Conservation (phyloP, 352 stramenopile species). For the Proteromonas lacertae region DNA sequence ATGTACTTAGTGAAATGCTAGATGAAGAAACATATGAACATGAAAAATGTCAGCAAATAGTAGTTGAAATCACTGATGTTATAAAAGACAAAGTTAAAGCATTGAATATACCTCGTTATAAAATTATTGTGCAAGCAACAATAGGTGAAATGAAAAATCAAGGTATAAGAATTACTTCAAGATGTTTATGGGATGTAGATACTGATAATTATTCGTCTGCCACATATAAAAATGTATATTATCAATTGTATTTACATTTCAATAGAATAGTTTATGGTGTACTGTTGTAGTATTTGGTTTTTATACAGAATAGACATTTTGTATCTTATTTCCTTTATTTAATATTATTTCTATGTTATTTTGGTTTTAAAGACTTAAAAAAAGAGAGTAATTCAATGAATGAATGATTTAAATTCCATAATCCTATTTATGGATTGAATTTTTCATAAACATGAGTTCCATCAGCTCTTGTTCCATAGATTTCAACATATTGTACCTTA, state of each 20-base stretch:
- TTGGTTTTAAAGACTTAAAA: too few species aligned
- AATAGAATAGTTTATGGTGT: constrained; percentile 3
- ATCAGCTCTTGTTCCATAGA: too few species aligned
- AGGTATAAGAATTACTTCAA: constrained; percentile 49
- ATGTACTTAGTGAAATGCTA: neutral
- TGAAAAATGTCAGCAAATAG: neutral
- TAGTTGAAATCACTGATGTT: neutral
- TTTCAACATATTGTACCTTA: too few species aligned
- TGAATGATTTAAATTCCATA: too few species aligned
- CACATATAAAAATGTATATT: constrained; percentile 25
- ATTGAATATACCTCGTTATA: constrained; percentile 38
- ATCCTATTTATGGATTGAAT: too few species aligned
- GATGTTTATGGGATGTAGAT: constrained; percentile 58
- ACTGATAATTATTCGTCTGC: constrained; percentile 59
- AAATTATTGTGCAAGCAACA: constrained; percentile 62
- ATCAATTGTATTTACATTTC: neutral
- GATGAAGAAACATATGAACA: neutral
- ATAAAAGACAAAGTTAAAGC: neutral
- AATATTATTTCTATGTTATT: too few species aligned
- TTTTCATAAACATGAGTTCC: too few species aligned
- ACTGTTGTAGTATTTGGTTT: constrained; percentile 49
- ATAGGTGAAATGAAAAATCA: constrained; percentile 62
- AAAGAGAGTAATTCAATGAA: too few species aligned
- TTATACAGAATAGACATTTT: too few species aligned
- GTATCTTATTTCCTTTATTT: too few species aligned